Conservation (phyloP, 2,329 filamentous ascomycete species). For the Grosmannia clavigera region DNA sequence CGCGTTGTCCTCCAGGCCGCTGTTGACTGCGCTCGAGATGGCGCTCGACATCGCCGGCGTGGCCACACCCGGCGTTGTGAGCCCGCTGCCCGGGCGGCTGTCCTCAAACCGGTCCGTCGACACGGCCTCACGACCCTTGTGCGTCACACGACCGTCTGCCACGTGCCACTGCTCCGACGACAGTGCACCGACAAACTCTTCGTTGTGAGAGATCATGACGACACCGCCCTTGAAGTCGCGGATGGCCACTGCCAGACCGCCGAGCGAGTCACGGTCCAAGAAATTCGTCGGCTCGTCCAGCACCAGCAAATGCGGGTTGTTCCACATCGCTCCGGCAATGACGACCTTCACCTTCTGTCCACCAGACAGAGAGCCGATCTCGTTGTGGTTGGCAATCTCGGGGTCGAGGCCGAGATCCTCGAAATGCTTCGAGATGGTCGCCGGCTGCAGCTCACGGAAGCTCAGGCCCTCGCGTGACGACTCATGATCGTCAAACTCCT, state of each 20-base stretch:
- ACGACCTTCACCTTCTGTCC: slow-evolving; percentile 99
- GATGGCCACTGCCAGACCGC: slow-evolving; percentile 93
- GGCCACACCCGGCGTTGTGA: slow-evolving; percentile 20
- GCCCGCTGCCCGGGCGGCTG: slow-evolving; percentile 41
- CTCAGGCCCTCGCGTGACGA: slow-evolving; percentile 96
- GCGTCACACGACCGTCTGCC: slow-evolving; percentile 71
- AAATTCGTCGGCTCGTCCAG: slow-evolving; percentile 99
- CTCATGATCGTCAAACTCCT: slow-evolving; percentile 98
- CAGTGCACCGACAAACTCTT: slow-evolving; percentile 93
- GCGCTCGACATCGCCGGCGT: slow-evolving; percentile 33
- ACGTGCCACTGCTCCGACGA: slow-evolving; percentile 97
- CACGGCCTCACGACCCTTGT: slow-evolving; percentile 66
- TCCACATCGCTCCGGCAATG: slow-evolving; percentile 93
- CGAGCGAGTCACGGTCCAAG: slow-evolving; percentile 93
- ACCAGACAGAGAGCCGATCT: slow-evolving; percentile 90
- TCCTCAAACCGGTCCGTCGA: slow-evolving; percentile 81
- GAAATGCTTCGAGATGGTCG: slow-evolving; percentile 94
- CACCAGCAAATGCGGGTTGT: slow-evolving; percentile 94
- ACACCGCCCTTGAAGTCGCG: slow-evolving; percentile 97
- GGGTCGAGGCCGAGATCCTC: slow-evolving; percentile 93
- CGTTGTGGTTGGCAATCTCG: slow-evolving; percentile 97
- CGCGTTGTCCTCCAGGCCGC: slow-evolving; percentile 67
- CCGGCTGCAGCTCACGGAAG: slow-evolving; percentile 84
- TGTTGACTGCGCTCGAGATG: slow-evolving; percentile 57
- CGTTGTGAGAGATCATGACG: slow-evolving; percentile 98